phyloP scores from a whole-genome alignment of 768 basidiomycete species.

The Rhodotorula graminis region DNA sequence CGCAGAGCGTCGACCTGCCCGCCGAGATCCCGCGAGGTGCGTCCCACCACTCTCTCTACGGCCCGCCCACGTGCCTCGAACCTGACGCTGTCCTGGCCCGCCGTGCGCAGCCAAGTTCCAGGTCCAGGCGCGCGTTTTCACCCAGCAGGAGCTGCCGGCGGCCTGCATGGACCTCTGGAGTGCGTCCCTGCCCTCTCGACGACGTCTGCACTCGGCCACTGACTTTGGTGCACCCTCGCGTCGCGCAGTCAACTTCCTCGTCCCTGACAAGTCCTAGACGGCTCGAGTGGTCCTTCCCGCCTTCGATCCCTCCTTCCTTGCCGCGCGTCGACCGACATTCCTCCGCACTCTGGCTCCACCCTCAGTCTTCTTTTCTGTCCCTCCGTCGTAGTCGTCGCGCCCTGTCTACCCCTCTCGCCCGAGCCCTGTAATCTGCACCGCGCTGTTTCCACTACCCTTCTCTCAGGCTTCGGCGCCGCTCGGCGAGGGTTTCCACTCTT shows the following conservation, averaged over 20 bases:
- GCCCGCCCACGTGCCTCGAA: background rate
- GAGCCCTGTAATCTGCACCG: no score
- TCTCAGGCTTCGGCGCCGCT: no score
- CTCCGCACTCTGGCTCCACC: no score
- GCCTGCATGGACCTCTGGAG: constrained; percentile 74
- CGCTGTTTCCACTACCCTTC: no score
- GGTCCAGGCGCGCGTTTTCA: constrained; percentile 66
- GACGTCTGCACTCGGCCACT: background rate
- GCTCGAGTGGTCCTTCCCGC: background rate
- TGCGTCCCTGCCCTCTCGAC: constrained; percentile 54
- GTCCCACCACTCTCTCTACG: constrained; percentile 47
- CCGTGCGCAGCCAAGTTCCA: constrained; percentile 68
- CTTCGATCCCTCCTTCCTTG: no score
- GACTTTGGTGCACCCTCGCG: background rate
- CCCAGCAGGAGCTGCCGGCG: constrained; percentile 71
- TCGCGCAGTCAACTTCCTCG: constrained; percentile 38
- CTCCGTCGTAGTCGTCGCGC: no score
- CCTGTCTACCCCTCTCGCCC: no score
- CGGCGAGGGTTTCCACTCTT: no score
- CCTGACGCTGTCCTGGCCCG: background rate
- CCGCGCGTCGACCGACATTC: no score
- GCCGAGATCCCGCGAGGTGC: constrained; percentile 78
- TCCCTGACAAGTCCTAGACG: constrained; percentile 26
- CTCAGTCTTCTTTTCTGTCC: no score
- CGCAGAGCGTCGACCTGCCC: constrained; percentile 78